A percentile compares a stretch with the other conserved stretches of the same genome.
Conservation (phyloP, 495 filamentous ascomycete genomes). For the Penicillium fimorum region DNA sequence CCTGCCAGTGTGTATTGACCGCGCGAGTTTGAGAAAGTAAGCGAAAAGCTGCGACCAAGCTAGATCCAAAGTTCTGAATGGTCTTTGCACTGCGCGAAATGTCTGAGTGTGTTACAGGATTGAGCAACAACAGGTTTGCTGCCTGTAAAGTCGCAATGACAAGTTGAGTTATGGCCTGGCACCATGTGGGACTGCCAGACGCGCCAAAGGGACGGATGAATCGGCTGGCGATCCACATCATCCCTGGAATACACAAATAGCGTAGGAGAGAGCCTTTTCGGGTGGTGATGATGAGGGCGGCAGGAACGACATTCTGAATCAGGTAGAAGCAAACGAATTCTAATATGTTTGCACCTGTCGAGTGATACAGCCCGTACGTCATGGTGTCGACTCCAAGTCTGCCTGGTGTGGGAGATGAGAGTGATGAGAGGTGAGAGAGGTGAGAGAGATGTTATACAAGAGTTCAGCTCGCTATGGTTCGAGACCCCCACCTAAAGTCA, state of each 20-base stretch:
- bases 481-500: not conserved
- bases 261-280: slow-evolving; percentile 8
- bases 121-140: slow-evolving; percentile 8
- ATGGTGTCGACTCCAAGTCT: not conserved
- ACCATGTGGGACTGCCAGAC: slow-evolving; percentile 10
- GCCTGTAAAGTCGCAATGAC: slow-evolving; percentile 7
- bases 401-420: not conserved
- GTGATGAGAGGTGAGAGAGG: too few relatives aligned
- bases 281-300: slow-evolving; percentile 5
- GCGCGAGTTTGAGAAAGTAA: slow-evolving; percentile 1
- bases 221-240: slow-evolving; percentile 5
- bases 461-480: not conserved
- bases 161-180: slow-evolving; percentile 9
- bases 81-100: not conserved
- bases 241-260: not conserved
- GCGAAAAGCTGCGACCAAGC: not conserved
- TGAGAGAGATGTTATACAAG: too few relatives aligned
- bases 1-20: slow-evolving; percentile 8
- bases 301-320: slow-evolving; percentile 3
- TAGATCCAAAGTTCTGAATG: not conserved
- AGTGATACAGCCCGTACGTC: slow-evolving; percentile 11
- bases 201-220: slow-evolving; percentile 10
- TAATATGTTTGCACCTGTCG: slow-evolving; percentile 2
- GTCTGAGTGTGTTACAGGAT: not conserved
- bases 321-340: slow-evolving; percentile 3